Base-by-base conservation (phyloP, 306 rosid species). In the Corylus avellana region DNA sequence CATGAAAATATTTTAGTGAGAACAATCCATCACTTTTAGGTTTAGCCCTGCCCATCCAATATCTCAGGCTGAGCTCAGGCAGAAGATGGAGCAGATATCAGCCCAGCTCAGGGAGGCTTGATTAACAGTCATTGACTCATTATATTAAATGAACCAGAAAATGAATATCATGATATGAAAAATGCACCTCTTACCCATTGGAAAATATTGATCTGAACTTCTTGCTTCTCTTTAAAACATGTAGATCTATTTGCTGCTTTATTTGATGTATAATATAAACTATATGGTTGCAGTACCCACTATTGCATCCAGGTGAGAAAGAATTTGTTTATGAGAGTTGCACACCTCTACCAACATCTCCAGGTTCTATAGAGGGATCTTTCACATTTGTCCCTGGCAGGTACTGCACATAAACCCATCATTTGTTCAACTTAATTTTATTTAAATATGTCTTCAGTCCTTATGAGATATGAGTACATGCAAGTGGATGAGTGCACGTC, bases 361-460 rank as follows among this genome's bases (percentile, higher is more conserved):
- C 85, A 2, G 98, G 98, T 79, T 91, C 97, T 16, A 11, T 92
- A 59, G 97, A 92, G 89, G 98, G 98, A 50, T 92, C 88, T 70
- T 92, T 94, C 79, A 84, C 89, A n/a, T 94, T 94, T 86, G 86
- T 94, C 55, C 97, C 97, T n/a, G 97, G 98, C 75, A 92, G 97
- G 98, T 94, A 91, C 79, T 54, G 11, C n/a, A 25, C 20, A 42
- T 42, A 49, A 73, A 78, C 53, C 7, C 47, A 42, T 73, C 39
- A 51, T 76, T 13, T 55, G 16, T 37, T 42, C 22, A 49, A 13
- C 6, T 12, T 58, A 3, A 3, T 58, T 72, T 67, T 72, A n/a
- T 37, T 57, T 49, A 46, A 27, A 4, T 18, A 47, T 74, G 55
- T 47, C 4, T 16, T 2, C 0, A 16, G 49, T 66, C 20, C 71